Evolutionary conservation across 2,329 filamentous ascomycete species (phyloP), one percentile per base, ranked within the genome.

Genomic region (Colletotrichum destructivum): DNA sequence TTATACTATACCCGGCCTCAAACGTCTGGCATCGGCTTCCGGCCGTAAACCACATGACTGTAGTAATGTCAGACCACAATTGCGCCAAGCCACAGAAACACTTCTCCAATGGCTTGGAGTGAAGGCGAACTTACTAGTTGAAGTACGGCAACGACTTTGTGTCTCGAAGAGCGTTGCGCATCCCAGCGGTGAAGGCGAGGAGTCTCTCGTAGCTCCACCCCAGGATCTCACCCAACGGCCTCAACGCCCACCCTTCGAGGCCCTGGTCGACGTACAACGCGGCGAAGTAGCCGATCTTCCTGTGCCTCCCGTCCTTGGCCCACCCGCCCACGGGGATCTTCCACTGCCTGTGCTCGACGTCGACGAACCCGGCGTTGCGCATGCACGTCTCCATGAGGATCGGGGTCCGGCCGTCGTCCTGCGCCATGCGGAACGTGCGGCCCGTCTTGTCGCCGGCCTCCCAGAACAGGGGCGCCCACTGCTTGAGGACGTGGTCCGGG

Each of bases 191-290:
- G 16, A 78, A 76, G 0, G 74, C 56, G 57, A 54, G 16, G 15
- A 31, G 7, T 1, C 11, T 3, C 13, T 35, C 26, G 4, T 4
- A 54, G 5, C 15, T 31, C 15, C 26, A 54, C 8, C 7, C 26
- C 26, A n/a, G 9, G 8, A n/a, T n/a, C 57, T 46, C 42, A 18
- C 57, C 42, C 5, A 47, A 9, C 78, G n/a, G 62, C 60, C 0
- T 72, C 69, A 78, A 77, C 78, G 0, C 76, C 78, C 56, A 81
- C 0, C 78, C 78, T 18, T 79, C 78, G 3, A 79, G 59, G n/a
- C 76, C 77, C 35, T 75, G 67, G 9, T 78, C 75, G 9, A 75
- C 55, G 38, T 77, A 78, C 16, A 72, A 46, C 5, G 75, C 61
- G 54, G 77, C 77, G 60, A 67, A 77, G 7, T 2, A n/a, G 26